Evolutionary conservation across 441 rosid species (phyloP).

Genomic region (Macaranga tanarius): DNA sequence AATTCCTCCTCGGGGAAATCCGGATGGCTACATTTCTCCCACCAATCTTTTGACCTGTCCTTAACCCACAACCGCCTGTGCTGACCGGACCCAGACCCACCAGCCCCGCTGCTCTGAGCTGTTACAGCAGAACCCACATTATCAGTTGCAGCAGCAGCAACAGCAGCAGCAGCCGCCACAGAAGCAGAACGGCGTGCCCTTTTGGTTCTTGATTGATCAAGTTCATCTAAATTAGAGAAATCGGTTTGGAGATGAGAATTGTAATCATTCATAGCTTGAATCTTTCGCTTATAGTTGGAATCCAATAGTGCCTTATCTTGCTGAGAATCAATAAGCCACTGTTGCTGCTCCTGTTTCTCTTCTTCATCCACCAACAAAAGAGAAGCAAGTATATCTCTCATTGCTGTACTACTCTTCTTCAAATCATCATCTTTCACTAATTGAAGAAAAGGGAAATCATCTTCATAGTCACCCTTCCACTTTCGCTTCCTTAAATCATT

Average conservation of each 20-base stretch:
- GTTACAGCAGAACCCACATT: constrained; percentile 23
- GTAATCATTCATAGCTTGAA: constrained; percentile 39
- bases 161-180: constrained; percentile 30
- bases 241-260: constrained; percentile 38
- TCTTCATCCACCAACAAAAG: constrained; percentile 57
- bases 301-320: constrained; percentile 45
- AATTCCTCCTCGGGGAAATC: constrained; percentile 74
- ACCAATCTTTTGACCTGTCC: constrained; percentile 82
- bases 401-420: constrained; percentile 24
- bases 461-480: constrained; percentile 41
- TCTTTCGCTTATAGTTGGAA: constrained; percentile 39
- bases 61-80: constrained; percentile 83
- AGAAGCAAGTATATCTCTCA: constrained; percentile 58
- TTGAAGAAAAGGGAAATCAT: constrained; percentile 13
- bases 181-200: constrained; percentile 39
- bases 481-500: constrained; percentile 42
- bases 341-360: constrained; percentile 45
- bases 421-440: constrained; percentile 1
- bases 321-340: constrained; percentile 38
- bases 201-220: constrained; percentile 39
- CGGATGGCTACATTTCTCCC: constrained; percentile 62
- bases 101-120: constrained; percentile 1
- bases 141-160: constrained; percentile 14
- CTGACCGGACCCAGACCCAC: constrained; percentile 17
- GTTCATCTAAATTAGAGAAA: constrained; percentile 35